Conservation (phyloP, 805 yeast genomes). For the Zygosaccharomyces rouxii region DNA sequence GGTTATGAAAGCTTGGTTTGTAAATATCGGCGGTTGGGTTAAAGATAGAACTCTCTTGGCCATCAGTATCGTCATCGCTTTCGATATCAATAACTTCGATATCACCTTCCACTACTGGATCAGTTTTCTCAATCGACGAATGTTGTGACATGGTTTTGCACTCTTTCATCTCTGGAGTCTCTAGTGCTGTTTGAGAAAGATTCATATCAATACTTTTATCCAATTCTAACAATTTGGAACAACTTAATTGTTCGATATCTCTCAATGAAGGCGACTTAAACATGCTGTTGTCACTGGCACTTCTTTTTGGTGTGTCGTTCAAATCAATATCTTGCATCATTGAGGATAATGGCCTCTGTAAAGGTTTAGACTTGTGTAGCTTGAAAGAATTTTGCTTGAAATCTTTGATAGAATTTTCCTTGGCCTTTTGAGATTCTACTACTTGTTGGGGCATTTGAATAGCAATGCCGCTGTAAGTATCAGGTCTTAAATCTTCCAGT, state of each 20-base stretch:
- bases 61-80: slow-evolving; percentile 2
- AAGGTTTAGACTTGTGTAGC: slow-evolving; percentile 22
- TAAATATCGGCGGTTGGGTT: slow-evolving; percentile 21
- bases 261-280: slow-evolving; percentile 14
- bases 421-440: neutral
- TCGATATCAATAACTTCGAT: slow-evolving; percentile 12
- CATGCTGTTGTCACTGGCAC: neutral
- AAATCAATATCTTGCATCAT: slow-evolving; percentile 8
- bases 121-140: slow-evolving; percentile 14
- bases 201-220: slow-evolving; percentile 23
- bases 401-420: neutral
- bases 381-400: slow-evolving; percentile 2
- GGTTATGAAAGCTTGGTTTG: slow-evolving; percentile 19
- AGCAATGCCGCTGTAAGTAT: slow-evolving; percentile 15
- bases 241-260: slow-evolving; percentile 24
- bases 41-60: slow-evolving; percentile 11
- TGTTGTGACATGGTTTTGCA: slow-evolving; percentile 19
- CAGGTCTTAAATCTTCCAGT: slow-evolving; percentile 14
- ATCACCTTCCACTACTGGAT: slow-evolving; percentile 8
- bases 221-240: slow-evolving; percentile 25
- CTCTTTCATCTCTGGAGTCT: slow-evolving; percentile 7
- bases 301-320: neutral
- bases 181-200: slow-evolving; percentile 16
- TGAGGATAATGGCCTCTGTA: slow-evolving; percentile 15
- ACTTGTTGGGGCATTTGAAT: slow-evolving; percentile 10